Conservation (phyloP, 371 early-diverging fungal genomes). For the Circinella umbellata region DNA sequence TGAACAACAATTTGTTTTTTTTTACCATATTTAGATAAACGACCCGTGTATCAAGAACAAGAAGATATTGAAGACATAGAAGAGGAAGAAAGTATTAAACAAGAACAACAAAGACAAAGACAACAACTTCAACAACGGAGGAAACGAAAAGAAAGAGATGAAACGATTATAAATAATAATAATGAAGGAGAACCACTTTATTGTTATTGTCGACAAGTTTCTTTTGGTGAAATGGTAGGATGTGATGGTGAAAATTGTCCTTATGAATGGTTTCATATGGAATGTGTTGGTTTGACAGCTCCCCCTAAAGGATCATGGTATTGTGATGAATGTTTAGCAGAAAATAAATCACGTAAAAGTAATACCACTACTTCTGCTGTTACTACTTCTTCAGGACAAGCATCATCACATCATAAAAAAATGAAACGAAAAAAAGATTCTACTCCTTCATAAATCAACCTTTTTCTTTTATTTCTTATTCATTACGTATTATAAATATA, state of each 20-base stretch:
- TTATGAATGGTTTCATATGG: constrained; percentile 95
- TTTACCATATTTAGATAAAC: constrained; percentile 8
- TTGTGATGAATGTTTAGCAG: constrained; percentile 75
- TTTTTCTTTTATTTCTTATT: constrained; percentile 1
- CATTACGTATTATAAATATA: no score
- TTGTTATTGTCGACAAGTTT: constrained; percentile 94
- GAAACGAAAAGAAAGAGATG: constrained; percentile 43
- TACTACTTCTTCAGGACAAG: no score
- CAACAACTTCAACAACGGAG: constrained; percentile 30
- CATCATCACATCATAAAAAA: constrained; percentile 4
- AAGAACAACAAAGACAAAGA: constrained; percentile 4
- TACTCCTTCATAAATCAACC: constrained; percentile 8
- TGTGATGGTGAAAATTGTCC: constrained; percentile 89
- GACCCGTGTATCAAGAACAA: constrained; percentile 22
- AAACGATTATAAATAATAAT: constrained; percentile 12
- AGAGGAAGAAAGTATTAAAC: constrained; percentile 16
- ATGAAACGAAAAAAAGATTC: constrained; percentile 16
- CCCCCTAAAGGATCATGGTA: constrained; percentile 94
- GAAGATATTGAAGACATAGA: constrained; percentile 34
- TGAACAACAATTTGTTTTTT: no score
- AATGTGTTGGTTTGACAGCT: constrained; percentile 85
- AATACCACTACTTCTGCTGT: background rate
- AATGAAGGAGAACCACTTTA: constrained; percentile 83
- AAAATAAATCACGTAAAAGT: constrained; percentile 17
- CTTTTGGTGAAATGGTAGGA: constrained; percentile 98